Evolutionary conservation across 441 rosid genomes (phyloP).

Genomic region (Euphorbia schlechtendalii): DNA sequence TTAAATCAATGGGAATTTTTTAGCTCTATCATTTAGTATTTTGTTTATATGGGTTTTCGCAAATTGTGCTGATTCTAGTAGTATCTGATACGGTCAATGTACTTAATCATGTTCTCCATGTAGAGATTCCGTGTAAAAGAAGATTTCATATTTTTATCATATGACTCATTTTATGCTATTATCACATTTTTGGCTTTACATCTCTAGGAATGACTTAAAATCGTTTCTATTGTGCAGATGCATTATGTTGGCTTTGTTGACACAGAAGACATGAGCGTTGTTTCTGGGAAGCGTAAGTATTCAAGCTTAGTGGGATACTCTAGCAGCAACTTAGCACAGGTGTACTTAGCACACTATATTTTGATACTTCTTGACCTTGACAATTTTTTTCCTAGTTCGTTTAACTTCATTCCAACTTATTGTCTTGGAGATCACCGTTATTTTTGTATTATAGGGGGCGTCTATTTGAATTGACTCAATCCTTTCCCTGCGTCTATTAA

Average conservation of each 20-base stretch:
- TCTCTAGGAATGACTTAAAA: slow-evolving; percentile 9
- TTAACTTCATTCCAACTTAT: neutral
- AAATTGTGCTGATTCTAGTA: neutral
- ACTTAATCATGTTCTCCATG: neutral
- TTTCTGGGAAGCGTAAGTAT: slow-evolving; percentile 75
- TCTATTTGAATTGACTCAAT: neutral
- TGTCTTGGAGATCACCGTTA: neutral
- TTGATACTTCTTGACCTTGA: neutral
- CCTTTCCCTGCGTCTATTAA: too few relatives aligned
- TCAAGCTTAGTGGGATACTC: slow-evolving; percentile 75
- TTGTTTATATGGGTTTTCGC: neutral
- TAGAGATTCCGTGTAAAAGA: neutral
- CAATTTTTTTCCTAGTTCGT: neutral
- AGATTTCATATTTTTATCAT: neutral
- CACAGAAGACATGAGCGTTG: slow-evolving; percentile 90
- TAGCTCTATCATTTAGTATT: neutral
- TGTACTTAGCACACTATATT: slow-evolving; percentile 22
- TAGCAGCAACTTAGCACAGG: slow-evolving; percentile 98
- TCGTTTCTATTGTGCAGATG: slow-evolving; percentile 36
- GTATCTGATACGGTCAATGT: neutral
- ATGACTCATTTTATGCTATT: neutral
- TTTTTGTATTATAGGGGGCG: neutral
- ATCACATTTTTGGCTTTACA: neutral
- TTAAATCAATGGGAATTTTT: neutral
- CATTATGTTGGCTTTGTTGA: too few relatives aligned